Base-by-base conservation (phyloP, 2,329 filamentous ascomycete genomes). In the Scytalidium sp. region DNA sequence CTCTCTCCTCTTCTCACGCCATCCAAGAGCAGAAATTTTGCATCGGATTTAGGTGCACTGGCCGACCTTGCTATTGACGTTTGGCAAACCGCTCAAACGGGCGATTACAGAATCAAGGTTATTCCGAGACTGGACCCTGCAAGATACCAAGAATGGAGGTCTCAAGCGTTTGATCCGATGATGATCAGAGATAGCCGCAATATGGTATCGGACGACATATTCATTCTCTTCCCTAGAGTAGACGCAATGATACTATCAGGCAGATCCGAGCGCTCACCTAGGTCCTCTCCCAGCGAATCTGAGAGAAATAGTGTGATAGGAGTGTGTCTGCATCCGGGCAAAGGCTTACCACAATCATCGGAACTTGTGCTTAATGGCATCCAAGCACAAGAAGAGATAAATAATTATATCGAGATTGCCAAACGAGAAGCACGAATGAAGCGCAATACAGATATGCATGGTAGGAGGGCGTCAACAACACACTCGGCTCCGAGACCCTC, bases 11-110 rank as follows among this genome's bases (percentile, higher is more conserved):
- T 56, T 25, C 39, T 54, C 41, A 45, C 6, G 46, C 17, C 43
- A 9, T 42, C 49, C 7, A 45, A 54, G 27, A 21, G 7, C 39
- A 43, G 46, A 36, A 17, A 11, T 7, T 43, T 55, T 44, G 41
- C 27, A 41, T 49, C 15, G 32, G 47, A 48, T 17, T 43, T 56
- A 40, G 36, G 19, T 25, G 25, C 27, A 23, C 39, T 56, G 50
- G 22, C 45, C 3, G 41, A 56, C 8, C 50, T 49, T 13, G 47
- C 49, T 19, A 43, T 49, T 17, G 40, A 51, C 8, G 45, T 56
- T 20, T 56, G 54, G 54, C 50, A 51, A 47, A 20, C 43, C 19
- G 42, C 54, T 43, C 45, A 56, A 36, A 48, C 41, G 3, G 50
- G 49, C 22, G 44, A 41, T 19, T 45, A 51, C 21, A 43, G 36